Base-by-base conservation (phyloP, 352 stramenopile species). In the Globisporangium paddicum region DNA sequence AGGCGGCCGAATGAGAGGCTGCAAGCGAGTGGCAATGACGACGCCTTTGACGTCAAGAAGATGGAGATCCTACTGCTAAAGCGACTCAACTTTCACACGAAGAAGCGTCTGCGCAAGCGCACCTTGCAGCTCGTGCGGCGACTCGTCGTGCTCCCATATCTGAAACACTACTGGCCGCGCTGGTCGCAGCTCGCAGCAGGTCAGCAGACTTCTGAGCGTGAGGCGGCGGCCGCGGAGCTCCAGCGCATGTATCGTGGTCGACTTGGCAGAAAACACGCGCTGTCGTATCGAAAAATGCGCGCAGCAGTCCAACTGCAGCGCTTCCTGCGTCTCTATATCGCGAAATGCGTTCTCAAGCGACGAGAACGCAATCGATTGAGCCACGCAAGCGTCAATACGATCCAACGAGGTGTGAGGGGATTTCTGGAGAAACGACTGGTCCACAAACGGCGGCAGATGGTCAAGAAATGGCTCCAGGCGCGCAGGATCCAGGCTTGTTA, bases 51-150 rank as follows among this genome's bases (percentile, higher is more conserved):
- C 55, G 81, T 86, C 13, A 68, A 68, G 25, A 59, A 73, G 16
- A 77, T 91, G 64, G 82, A 91, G 64, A 52, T 60, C 21, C 59
- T 73, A 34, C 65, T 91, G 5, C 49, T 40, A 0, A 56, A 64
- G 34, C 68, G 79, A 18, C 57, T 88, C 11, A 40, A 47, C 25
- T 67, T 77, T 28, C 72, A 89, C 61, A 56, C 61, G 32, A 55
- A 62, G 4, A 66, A 62, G 28, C 38, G 66, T 3, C 42, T 77
- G n/a, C 68, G 63, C 23, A 61, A 60, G n/a, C 65, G 62, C 18
- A 66, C 77, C 16, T 68, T 71, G 28, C 68, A 65, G 14, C 62
- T 89, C 19, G 64, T 89, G 18, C 64, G 56, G 3, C 55, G 62
- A 6, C 66, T 72, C 23, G 53, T 87, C 38, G 45, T 89, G 10